phyloP scores from a whole-genome alignment of 768 basidiomycete species.

The Trametes coccinea region DNA sequence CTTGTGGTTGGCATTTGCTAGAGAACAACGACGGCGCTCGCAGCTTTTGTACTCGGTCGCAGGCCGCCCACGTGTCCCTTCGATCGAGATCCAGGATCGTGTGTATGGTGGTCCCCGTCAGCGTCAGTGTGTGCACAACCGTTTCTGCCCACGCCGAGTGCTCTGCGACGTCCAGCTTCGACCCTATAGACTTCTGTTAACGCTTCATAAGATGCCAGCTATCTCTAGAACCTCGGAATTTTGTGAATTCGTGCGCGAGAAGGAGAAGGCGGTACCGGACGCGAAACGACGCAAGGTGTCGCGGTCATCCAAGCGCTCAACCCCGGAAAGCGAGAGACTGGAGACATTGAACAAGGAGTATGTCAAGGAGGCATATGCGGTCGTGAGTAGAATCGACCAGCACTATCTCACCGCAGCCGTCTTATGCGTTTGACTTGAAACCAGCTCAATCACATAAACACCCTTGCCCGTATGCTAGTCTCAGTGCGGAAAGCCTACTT shows the following conservation, averaged over 20 bases:
- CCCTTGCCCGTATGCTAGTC: conserved; percentile 68
- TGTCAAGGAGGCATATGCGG: conserved; percentile 71
- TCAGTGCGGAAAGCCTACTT: conserved; percentile 86
- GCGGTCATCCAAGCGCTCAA: conserved; percentile 31
- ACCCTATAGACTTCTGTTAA: conserved; percentile 1
- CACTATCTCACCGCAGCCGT: too few species aligned
- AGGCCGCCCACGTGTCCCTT: conserved; percentile 2
- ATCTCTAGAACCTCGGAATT: conserved; percentile 66
- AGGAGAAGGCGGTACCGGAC: conserved; percentile 43
- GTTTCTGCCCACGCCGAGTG: background rate
- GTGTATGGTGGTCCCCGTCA: background rate
- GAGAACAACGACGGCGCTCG: conserved; percentile 11
- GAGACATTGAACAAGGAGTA: conserved; percentile 61
- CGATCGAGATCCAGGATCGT: conserved; percentile 7
- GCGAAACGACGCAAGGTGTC: conserved; percentile 51
- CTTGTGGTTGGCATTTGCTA: conserved; percentile 31
- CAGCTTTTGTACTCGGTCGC: conserved; percentile 24
- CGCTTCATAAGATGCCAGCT: conserved; percentile 47
- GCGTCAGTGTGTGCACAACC: background rate
- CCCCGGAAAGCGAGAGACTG: conserved; percentile 40
- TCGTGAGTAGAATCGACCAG: conserved; percentile 42
- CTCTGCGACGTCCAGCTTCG: background rate
- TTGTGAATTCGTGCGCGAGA: conserved; percentile 49
- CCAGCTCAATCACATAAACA: conserved; percentile 78
- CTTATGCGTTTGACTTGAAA: too few species aligned